Evolutionary conservation across 345 rosid genomes (phyloP).

Genomic region (Limnanthes douglasii): DNA sequence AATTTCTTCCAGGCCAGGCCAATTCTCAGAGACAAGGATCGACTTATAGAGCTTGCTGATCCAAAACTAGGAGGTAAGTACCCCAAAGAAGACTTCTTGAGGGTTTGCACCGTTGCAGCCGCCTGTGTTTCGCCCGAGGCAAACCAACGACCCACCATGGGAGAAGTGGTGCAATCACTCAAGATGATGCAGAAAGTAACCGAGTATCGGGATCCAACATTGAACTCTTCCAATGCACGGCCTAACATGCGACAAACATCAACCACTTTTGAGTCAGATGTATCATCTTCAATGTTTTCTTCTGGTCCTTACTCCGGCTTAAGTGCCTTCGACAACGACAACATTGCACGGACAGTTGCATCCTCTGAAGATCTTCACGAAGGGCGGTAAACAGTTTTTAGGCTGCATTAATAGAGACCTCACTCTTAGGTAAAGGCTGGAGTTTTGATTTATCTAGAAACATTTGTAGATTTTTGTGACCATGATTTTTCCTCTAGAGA

Average conservation of each 20-base stretch:
- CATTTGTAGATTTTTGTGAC: constrained; percentile 9
- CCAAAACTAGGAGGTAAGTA: constrained; percentile 63
- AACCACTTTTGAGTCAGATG: constrained; percentile 86
- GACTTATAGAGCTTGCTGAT: constrained; percentile 83
- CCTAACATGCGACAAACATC: constrained; percentile 78
- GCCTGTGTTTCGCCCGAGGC: constrained; percentile 98
- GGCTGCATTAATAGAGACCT: constrained; percentile 6
- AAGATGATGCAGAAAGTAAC: constrained; percentile 89
- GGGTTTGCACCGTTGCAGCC: constrained; percentile 95
- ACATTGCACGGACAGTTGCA: constrained; percentile 58
- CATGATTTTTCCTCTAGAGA: constrained; percentile 9
- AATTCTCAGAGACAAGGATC: constrained; percentile 84
- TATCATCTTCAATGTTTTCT: constrained; percentile 88
- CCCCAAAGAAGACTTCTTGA: constrained; percentile 80
- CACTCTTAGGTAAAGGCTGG: too few relatives aligned
- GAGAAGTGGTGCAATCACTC: constrained; percentile 98
- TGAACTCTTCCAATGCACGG: constrained; percentile 24
- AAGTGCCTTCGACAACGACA: constrained; percentile 63
- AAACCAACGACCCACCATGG: constrained; percentile 93
- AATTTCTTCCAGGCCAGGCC: constrained; percentile 72
- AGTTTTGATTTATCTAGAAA: not conserved
- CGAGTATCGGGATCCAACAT: constrained; percentile 56
- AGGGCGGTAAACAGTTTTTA: constrained; percentile 41
- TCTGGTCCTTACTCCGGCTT: constrained; percentile 92
- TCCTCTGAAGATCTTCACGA: constrained; percentile 97